These are phyloP conservation scores for Colletotrichum kahawae DNA, from an alignment of 2,329 filamentous ascomycete species.

Conservation along the genomic window DNA sequence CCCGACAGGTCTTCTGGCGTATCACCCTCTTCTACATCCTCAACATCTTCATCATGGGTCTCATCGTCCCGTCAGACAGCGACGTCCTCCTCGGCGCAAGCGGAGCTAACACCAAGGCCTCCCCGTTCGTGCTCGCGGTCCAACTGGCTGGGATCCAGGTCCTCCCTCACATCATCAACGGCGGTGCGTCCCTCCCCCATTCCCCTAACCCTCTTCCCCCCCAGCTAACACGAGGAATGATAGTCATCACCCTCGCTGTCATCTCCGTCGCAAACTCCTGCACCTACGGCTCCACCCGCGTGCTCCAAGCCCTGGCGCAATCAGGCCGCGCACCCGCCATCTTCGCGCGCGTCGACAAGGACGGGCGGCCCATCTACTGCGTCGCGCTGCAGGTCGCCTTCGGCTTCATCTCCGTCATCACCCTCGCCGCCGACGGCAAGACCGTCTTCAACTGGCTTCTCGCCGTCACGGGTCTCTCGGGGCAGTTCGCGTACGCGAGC, in stretches of 20 bases:
- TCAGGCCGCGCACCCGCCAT: conserved; percentile 75
- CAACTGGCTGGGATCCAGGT: conserved; percentile 64
- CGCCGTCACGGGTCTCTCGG: conserved; percentile 70
- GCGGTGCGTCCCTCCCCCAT: conserved; percentile 40
- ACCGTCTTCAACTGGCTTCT: conserved; percentile 62
- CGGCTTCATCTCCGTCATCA: conserved; percentile 72
- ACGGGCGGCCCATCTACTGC: conserved; percentile 72
- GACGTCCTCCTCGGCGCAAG: conserved; percentile 62
- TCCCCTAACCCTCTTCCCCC: too few relatives aligned
- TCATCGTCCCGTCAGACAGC: conserved; percentile 76
- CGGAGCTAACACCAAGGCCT: conserved; percentile 36
- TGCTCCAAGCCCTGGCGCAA: conserved; percentile 73
- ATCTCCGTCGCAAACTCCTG: conserved; percentile 82
- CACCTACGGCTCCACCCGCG: conserved; percentile 76
- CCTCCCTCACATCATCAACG: conserved; percentile 75
- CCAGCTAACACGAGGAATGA: neutral
- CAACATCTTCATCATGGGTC: conserved; percentile 75
- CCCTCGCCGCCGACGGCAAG: conserved; percentile 49
- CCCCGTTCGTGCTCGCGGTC: conserved; percentile 79
- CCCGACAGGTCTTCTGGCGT: conserved; percentile 81
- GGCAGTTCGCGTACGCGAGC: conserved; percentile 28
- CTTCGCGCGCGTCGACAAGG: conserved; percentile 72
- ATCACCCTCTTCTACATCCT: conserved; percentile 82
- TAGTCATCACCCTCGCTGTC: conserved; percentile 70
- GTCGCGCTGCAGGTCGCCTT: conserved; percentile 67